Base-by-base conservation (phyloP, 208 protist genomes). In the Zelonia costaricensis region DNA sequence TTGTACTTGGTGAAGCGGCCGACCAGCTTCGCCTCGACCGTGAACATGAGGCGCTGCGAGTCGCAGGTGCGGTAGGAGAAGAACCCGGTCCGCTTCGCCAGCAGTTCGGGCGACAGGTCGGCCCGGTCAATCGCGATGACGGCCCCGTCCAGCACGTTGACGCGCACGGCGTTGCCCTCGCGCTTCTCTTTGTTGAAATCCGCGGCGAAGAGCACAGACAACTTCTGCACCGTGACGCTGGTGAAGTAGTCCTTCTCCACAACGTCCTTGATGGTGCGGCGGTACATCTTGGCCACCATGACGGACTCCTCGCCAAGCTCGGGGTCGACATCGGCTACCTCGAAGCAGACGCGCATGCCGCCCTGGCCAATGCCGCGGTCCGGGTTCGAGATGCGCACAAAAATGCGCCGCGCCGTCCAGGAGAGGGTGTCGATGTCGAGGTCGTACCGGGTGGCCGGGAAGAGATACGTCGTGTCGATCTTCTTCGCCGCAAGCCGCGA, bases 1-100 rank as follows among this genome's bases (percentile, higher is more conserved):
- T 89, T 93, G 73, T 93, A 88, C 74, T 93, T 93, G 52, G 82
- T 89, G 45, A 88, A 93, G 39, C 62, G 53, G 1, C 86, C 86
- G 12, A 48, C 23, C 15, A 93, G 73, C 56, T 76, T 86, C 23
- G 74, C 61, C 64, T 93, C 86, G 38, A 93, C 82, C 35, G 72
- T 55, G 62, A 90, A 90, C 65, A 86, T 71, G 22, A 85, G 55
- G 18, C 74, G 64, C 33, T 86, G 52, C 18, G 76, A 78, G 69
- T 89, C 80, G 3, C 59, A 67, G 0, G 78, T 85, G 33, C 62
- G 53, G 69, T 88, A 84, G n/a, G 82, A 83, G 54, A 91, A 91
- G 69, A 91, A 91, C 18, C 80, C 76, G 3, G 63, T 76, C 42
- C 63, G 65, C 46, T 57, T 63, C 23, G 61, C 48, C 18, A 63